Conservation (phyloP, 1,284 basidiomycete genomes). For the Cyathus olla region DNA sequence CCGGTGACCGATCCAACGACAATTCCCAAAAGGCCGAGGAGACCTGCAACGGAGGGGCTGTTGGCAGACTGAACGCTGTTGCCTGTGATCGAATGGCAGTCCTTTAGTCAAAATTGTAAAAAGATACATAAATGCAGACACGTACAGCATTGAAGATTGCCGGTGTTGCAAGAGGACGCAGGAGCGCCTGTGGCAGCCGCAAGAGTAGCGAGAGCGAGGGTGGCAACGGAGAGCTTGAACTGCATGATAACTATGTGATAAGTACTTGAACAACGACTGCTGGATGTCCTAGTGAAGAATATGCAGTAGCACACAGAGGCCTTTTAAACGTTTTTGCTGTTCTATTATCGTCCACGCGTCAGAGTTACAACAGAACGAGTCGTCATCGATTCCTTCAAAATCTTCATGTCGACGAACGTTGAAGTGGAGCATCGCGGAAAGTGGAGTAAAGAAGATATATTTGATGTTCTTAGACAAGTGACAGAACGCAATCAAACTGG, state of each 20-base stretch:
- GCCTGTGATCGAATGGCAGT: neutral
- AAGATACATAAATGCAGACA: neutral
- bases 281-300: neutral
- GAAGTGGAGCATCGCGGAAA: neutral
- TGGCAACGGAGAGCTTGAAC: conserved; percentile 10
- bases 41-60: neutral
- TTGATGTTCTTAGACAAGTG: neutral
- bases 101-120: neutral
- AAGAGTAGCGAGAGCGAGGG: conserved; percentile 19
- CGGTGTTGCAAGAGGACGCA: conserved; percentile 16
- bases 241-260: neutral
- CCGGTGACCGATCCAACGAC: neutral
- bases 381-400: neutral
- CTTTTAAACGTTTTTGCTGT: neutral
- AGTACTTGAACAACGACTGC: neutral
- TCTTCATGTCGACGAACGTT: neutral
- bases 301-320: neutral
- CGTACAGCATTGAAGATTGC: conserved; percentile 21
- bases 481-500: neutral
- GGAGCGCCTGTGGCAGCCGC: conserved; percentile 20
- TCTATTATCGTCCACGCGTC: neutral
- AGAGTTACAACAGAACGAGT: neutral
- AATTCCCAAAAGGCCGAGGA: conserved; percentile 7
- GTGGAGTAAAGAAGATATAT: neutral
- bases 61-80: conserved; percentile 8